Conservation (phyloP, 73 alveolate genomes). For the Paramecium tetraurelia region DNA sequence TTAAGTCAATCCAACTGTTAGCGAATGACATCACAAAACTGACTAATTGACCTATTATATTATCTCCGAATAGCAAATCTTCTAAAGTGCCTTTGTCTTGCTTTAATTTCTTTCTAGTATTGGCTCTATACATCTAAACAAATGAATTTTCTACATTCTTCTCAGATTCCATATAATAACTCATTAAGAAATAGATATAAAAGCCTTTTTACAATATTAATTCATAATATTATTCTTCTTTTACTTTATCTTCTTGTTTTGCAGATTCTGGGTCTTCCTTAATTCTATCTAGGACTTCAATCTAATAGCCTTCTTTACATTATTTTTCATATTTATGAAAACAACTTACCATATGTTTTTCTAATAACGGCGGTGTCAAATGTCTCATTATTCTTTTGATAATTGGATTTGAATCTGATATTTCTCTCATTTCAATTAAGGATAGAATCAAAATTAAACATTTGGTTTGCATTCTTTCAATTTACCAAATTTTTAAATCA, state of each 20-base stretch:
- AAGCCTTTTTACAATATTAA: slow-evolving; percentile 49
- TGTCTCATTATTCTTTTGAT: slow-evolving; percentile 63
- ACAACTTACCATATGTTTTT: slow-evolving; percentile 58
- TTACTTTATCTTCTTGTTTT: neutral
- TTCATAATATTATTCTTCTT: slow-evolving; percentile 50
- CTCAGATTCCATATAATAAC: slow-evolving; percentile 53
- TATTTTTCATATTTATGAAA: slow-evolving; percentile 32
- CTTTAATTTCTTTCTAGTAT: neutral
- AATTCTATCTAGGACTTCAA: neutral
- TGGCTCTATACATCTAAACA: slow-evolving; percentile 41
- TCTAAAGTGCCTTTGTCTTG: slow-evolving; percentile 50
- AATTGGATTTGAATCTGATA: slow-evolving; percentile 56
- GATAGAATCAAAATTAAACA: slow-evolving; percentile 64
- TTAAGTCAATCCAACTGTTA: slow-evolving; percentile 42
- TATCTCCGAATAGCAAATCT: slow-evolving; percentile 62
- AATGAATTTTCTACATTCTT: slow-evolving; percentile 51
- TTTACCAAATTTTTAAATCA: slow-evolving; percentile 54
- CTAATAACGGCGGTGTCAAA: slow-evolving; percentile 36
- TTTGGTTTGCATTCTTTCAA: slow-evolving; percentile 66
- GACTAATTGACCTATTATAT: slow-evolving; percentile 56
- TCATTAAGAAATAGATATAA: slow-evolving; percentile 36
- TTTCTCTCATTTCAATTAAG: slow-evolving; percentile 60
- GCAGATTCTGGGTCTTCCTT: slow-evolving; percentile 52
- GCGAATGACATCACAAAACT: slow-evolving; percentile 56
- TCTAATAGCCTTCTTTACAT: slow-evolving; percentile 44